Evolutionary conservation across 2,329 filamentous ascomycete genomes (phyloP).

Genomic region (Meredithiella fracta): DNA sequence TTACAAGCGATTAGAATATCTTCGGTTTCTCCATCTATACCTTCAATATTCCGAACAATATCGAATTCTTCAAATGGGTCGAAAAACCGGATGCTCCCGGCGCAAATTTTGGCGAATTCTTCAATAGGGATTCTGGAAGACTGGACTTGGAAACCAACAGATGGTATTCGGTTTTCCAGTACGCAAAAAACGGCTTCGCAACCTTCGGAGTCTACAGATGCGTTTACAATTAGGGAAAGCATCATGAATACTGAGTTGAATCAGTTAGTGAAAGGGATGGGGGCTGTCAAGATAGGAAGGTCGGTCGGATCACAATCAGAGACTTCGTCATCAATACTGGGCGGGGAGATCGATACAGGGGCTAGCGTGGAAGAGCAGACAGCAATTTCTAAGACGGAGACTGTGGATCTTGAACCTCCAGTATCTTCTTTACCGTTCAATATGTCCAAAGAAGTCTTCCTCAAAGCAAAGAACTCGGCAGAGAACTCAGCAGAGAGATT

Average conservation of each 20-base stretch:
- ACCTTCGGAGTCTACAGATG: neutral
- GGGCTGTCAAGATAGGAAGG: too few relatives aligned
- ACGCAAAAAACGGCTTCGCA: neutral
- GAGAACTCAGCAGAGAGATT: constrained; percentile 34
- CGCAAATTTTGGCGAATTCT: neutral
- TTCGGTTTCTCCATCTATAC: neutral
- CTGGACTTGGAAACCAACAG: constrained; percentile 1
- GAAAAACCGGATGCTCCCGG: neutral
- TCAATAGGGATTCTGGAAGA: neutral
- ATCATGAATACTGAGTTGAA: too few relatives aligned
- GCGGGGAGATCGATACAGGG: too few relatives aligned
- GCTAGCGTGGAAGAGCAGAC: too few relatives aligned
- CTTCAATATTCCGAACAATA: neutral
- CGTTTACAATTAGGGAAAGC: neutral
- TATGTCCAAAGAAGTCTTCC: constrained; percentile 30
- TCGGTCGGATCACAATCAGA: too few relatives aligned
- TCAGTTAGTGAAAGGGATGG: too few relatives aligned
- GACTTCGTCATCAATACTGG: too few relatives aligned
- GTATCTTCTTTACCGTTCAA: constrained; percentile 28
- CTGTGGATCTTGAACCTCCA: constrained; percentile 19
- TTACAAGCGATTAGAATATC: neutral
- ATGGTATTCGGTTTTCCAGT: constrained; percentile 8
- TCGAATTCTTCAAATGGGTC: neutral
- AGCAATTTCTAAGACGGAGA: neutral
- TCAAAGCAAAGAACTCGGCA: constrained; percentile 30